Conservation (phyloP, 2,329 filamentous ascomycete species). For the Cordyceps pruinosa region DNA sequence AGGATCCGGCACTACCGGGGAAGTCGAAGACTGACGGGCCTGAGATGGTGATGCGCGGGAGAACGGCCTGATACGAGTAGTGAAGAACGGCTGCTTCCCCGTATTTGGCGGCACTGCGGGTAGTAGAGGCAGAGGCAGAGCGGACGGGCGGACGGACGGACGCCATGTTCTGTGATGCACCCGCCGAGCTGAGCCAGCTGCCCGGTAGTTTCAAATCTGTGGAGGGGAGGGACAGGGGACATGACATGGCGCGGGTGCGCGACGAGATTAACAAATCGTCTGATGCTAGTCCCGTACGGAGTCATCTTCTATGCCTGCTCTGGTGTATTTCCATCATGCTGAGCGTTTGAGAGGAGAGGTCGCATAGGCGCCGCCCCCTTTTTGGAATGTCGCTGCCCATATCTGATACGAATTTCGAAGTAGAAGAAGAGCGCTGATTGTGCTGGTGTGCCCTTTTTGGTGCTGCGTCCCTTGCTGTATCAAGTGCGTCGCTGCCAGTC, state of each 20-base stretch:
- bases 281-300: neutral
- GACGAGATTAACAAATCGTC: slow-evolving; percentile 1
- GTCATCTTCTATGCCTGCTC: neutral
- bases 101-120: neutral
- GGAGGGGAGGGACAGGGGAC: neutral
- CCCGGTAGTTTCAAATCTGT: slow-evolving; percentile 6
- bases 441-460: neutral
- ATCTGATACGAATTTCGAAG: neutral
- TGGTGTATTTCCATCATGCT: neutral
- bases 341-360: neutral
- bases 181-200: neutral
- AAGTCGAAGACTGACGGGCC: neutral
- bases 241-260: neutral
- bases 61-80: no score
- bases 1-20: neutral
- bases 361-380: neutral
- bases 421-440: neutral
- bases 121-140: neutral
- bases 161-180: neutral
- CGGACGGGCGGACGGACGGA: no score
- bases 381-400: neutral
- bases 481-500: no score
- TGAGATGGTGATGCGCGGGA: no score
- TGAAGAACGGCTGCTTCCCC: no score
- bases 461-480: no score